phyloP scores from a whole-genome alignment of 2,329 filamentous ascomycete species.

The Neospermospora avenae region DNA sequence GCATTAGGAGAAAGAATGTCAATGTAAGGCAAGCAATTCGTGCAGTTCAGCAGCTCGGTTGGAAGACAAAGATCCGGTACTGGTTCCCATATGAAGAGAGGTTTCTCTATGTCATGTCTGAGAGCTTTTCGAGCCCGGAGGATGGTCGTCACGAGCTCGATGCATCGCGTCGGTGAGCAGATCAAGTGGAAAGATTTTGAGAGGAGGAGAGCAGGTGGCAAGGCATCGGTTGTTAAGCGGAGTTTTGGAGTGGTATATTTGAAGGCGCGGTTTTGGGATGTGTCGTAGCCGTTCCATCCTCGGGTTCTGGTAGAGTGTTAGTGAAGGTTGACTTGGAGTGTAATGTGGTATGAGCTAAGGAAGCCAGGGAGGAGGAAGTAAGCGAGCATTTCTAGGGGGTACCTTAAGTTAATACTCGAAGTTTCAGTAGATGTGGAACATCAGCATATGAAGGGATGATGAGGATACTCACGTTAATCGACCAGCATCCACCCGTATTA shows the following conservation, averaged over 20 bases:
- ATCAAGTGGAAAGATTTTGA: constrained; percentile 84
- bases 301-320: constrained; percentile 73
- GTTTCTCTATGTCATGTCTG: background rate
- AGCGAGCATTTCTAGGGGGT: background rate
- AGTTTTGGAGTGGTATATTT: constrained; percentile 84
- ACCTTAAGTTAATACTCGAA: background rate
- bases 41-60: constrained; percentile 61
- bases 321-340: constrained; percentile 54
- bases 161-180: constrained; percentile 74
- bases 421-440: background rate
- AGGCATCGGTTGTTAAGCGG: constrained; percentile 69
- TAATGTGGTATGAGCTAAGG: background rate
- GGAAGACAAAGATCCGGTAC: constrained; percentile 84
- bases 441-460: background rate
- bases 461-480: background rate
- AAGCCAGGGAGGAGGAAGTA: background rate
- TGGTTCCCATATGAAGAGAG: constrained; percentile 54
- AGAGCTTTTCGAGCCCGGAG: constrained; percentile 50
- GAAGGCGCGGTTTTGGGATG: constrained; percentile 70
- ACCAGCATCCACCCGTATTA: constrained; percentile 34
- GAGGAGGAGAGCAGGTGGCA: constrained; percentile 63
- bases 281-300: constrained; percentile 87
- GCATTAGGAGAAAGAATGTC: constrained; percentile 75
- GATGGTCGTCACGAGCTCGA: constrained; percentile 72
- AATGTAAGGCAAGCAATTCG: constrained; percentile 58